Conservation (phyloP, 2,329 filamentous ascomycete genomes). For the Phyllosticta capitalensis region DNA sequence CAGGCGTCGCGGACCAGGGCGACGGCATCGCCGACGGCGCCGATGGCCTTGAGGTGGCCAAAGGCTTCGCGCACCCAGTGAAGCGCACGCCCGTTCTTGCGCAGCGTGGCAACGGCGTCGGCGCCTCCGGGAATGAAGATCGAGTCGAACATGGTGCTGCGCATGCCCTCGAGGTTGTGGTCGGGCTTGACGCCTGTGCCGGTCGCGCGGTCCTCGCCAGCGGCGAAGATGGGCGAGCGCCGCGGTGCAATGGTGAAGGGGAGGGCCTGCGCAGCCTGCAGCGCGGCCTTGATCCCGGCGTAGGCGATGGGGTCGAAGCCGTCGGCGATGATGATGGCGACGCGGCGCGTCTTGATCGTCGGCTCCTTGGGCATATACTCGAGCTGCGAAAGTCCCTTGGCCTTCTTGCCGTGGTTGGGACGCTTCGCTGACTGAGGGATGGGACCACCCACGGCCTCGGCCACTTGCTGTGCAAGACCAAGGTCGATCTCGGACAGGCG, state of each 20-base stretch:
- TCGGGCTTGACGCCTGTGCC: conserved; percentile 54
- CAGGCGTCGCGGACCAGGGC: conserved; percentile 47
- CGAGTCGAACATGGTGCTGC: conserved; percentile 73
- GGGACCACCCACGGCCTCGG: conserved; percentile 58
- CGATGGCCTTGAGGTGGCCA: conserved; percentile 71
- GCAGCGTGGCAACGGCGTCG: conserved; percentile 51
- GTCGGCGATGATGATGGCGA: conserved; percentile 69
- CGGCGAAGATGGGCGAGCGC: conserved; percentile 55
- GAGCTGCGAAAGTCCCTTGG: conserved; percentile 59
- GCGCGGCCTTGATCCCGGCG: conserved; percentile 52
- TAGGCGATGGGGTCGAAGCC: conserved; percentile 63
- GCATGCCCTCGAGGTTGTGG: conserved; percentile 71
- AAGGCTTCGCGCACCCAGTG: conserved; percentile 76
- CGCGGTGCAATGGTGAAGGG: conserved; percentile 64
- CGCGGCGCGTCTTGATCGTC: conserved; percentile 59
- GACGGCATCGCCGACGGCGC: conserved; percentile 63
- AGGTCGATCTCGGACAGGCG: conserved; percentile 66
- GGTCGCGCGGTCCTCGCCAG: conserved; percentile 44
- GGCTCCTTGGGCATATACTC: conserved; percentile 55
- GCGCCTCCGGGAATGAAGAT: conserved; percentile 66
- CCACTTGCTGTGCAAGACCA: conserved; percentile 57
- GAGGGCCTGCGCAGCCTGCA: conserved; percentile 54
- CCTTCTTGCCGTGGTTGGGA: conserved; percentile 56
- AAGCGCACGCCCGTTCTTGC: conserved; percentile 60
- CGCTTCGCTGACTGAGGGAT: conserved; percentile 44